Evolutionary conservation across 345 rosid species (phyloP).

Genomic region (Syzygium aromaticum): DNA sequence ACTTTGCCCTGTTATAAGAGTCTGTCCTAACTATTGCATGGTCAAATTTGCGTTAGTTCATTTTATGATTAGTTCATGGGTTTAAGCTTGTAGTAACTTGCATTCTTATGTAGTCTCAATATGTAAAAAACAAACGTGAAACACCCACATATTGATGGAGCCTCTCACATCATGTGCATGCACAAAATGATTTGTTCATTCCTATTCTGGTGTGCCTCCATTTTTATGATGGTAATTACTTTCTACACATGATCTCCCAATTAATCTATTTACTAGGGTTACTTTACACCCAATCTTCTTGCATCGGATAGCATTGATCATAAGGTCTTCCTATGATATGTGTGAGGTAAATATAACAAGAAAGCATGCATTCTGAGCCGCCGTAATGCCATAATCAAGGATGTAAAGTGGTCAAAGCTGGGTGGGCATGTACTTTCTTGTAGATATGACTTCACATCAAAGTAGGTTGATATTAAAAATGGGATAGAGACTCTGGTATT

Average conservation of each 20-base stretch:
- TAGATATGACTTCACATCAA: conserved; percentile 65
- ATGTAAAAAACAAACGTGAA: too few relatives aligned
- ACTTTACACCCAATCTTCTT: conserved; percentile 78
- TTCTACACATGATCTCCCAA: conserved; percentile 8
- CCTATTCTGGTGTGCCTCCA: not conserved
- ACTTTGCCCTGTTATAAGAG: too few relatives aligned
- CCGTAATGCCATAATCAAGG: conserved; percentile 62
- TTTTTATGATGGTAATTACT: not conserved
- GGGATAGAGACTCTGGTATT: conserved; percentile 50
- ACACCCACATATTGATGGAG: too few relatives aligned
- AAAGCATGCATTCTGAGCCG: conserved; percentile 41
- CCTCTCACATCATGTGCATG: too few relatives aligned
- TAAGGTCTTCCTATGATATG: conserved; percentile 61
- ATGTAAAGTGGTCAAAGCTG: conserved; percentile 60
- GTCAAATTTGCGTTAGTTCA: too few relatives aligned
- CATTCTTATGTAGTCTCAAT: too few relatives aligned
- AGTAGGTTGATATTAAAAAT: conserved; percentile 66
- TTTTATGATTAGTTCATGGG: too few relatives aligned
- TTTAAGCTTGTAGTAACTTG: too few relatives aligned
- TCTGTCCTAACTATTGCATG: too few relatives aligned
- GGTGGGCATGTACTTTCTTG: conserved; percentile 60
- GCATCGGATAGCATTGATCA: conserved; percentile 85
- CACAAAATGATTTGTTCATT: not conserved
- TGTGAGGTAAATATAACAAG: conserved; percentile 58
- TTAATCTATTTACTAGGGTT: conserved; percentile 13